Conservation (phyloP, 441 rosid genomes). For the Metrosideros polymorpha region DNA sequence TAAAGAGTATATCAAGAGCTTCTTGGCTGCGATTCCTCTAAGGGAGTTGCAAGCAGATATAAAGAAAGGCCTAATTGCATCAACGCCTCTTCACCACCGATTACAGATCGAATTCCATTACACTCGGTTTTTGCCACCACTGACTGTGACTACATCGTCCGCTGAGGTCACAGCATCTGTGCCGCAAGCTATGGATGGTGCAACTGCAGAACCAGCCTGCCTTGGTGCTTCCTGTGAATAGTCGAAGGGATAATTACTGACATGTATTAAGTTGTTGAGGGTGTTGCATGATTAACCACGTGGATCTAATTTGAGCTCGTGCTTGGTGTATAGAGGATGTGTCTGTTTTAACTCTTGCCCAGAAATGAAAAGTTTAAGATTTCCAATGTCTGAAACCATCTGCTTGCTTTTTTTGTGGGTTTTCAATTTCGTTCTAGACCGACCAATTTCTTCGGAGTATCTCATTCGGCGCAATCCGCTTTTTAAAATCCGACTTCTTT, state of each 20-base stretch:
- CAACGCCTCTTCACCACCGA: constrained; percentile 66
- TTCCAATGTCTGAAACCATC: background rate
- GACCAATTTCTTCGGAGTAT: background rate
- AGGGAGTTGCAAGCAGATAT: constrained; percentile 72
- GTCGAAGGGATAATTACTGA: background rate
- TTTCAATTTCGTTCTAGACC: background rate
- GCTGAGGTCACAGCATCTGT: constrained; percentile 3
- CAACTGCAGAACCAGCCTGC: background rate
- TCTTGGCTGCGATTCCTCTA: constrained; percentile 84
- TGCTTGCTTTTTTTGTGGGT: background rate
- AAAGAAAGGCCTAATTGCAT: constrained; percentile 60
- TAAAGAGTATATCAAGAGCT: constrained; percentile 87
- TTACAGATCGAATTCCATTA: constrained; percentile 83
- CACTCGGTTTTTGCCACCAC: constrained; percentile 24
- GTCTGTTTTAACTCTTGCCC: background rate
- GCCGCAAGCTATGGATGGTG: background rate
- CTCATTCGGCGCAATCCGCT: background rate
- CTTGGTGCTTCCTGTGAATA: background rate
- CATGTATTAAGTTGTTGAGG: background rate
- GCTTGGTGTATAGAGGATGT: background rate
- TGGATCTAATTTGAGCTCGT: background rate
- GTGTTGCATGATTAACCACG: background rate
- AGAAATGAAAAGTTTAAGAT: background rate
- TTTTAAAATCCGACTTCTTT: background rate
- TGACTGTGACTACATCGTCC: background rate